Conservation (phyloP, 176 grass and related monocot genomes). For the Avena sativa region DNA sequence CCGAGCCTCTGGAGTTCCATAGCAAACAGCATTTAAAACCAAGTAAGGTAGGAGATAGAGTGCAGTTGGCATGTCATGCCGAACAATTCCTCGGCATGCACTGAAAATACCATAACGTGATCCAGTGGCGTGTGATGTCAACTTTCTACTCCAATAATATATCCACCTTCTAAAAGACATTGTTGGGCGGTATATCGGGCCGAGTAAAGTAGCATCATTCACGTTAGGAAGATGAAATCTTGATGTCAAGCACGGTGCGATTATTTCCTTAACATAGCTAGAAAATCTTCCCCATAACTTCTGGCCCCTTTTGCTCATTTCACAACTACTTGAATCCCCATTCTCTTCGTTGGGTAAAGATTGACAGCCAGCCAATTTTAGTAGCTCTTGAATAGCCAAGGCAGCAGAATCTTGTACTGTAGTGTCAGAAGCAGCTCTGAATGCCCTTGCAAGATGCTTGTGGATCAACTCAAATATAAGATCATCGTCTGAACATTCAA, state of each 20-base stretch:
- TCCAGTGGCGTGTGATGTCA: conserved; percentile 76
- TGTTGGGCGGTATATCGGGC: conserved; percentile 77
- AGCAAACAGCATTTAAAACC: conserved; percentile 95
- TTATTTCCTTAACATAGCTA: conserved; percentile 94
- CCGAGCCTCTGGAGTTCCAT: conserved; percentile 79
- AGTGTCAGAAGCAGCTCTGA: conserved; percentile 92
- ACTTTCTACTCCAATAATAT: conserved; percentile 87
- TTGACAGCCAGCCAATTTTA: conserved; percentile 85
- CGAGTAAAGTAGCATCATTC: conserved; percentile 64
- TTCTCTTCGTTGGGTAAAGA: conserved; percentile 60
- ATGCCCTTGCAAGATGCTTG: conserved; percentile 95
- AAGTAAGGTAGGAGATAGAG: conserved; percentile 90
- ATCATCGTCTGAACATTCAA: conserved; percentile 99
- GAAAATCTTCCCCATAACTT: conserved; percentile 92
- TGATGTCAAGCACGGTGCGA: conserved; percentile 94
- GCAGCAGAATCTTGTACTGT: conserved; percentile 93
- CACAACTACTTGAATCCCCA: conserved; percentile 48
- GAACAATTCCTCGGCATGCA: conserved; percentile 90
- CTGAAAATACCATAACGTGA: conserved; percentile 82
- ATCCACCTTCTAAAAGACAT: conserved; percentile 98
- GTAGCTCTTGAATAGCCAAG: conserved; percentile 96
- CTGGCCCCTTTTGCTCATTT: conserved; percentile 74
- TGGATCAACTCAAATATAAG: conserved; percentile 99
- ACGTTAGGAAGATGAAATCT: conserved; percentile 76
- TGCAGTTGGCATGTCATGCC: conserved; percentile 93